These are phyloP conservation scores for Chrysanthemum seticuspe DNA, from an alignment of 129 eudicot genomes.

Conservation along the genomic window DNA sequence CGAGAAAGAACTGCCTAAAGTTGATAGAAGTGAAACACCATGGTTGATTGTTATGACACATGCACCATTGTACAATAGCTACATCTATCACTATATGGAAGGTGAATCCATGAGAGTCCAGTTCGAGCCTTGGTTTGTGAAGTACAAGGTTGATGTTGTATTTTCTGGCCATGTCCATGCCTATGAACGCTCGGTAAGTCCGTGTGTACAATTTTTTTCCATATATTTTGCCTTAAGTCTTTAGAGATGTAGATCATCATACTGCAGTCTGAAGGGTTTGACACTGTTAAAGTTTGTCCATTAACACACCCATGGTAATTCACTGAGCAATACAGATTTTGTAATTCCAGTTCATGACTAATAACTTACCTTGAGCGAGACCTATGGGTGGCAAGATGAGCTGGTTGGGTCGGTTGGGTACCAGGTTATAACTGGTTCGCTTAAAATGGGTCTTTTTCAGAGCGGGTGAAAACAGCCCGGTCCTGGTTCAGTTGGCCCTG, in stretches of 20 bases:
- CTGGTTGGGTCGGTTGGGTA: neutral
- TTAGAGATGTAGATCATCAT: neutral
- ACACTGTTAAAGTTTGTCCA: neutral
- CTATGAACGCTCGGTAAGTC: slow-evolving; percentile 62
- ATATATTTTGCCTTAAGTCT: neutral
- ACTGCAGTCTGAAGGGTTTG: neutral
- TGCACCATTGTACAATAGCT: slow-evolving; percentile 66
- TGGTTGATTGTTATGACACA: slow-evolving; percentile 68
- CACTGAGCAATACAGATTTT: neutral
- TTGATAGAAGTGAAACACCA: slow-evolving; percentile 59
- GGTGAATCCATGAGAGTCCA: slow-evolving; percentile 67
- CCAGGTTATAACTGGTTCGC: neutral
- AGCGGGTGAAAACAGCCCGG: neutral
- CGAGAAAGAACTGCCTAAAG: slow-evolving; percentile 46
- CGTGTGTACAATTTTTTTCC: neutral
- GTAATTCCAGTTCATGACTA: neutral
- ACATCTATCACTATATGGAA: slow-evolving; percentile 66
- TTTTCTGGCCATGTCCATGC: slow-evolving; percentile 81
- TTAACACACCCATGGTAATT: neutral
- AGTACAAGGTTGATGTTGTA: slow-evolving; percentile 61
- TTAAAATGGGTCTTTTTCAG: neutral
- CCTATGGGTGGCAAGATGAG: neutral
- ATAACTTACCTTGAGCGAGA: neutral
- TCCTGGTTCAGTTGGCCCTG: neutral
- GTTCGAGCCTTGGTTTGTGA: slow-evolving; percentile 57